Percentiles rank a stretch among this genome's conserved stretches.
phyloP scores from a whole-genome alignment of 2,329 filamentous ascomycete genomes.

The Phyllosticta ampelicida region DNA sequence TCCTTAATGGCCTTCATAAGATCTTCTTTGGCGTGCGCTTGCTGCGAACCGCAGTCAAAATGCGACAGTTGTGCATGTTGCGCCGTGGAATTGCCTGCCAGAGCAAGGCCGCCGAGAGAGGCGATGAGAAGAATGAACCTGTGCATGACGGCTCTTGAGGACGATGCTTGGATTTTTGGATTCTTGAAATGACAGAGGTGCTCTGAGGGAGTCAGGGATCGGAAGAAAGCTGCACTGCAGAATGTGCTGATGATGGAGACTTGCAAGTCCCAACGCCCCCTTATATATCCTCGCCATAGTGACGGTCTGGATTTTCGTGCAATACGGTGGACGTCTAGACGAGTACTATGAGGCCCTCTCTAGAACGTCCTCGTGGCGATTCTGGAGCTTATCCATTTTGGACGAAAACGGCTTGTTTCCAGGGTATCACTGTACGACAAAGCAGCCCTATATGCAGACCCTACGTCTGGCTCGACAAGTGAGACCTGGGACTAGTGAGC shows the following conservation, averaged over 20 bases:
- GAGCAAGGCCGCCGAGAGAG: slow-evolving; percentile 18
- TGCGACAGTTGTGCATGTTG: slow-evolving; percentile 17
- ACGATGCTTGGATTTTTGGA: background rate
- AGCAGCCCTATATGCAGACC: slow-evolving; percentile 2
- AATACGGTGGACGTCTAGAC: slow-evolving; percentile 1
- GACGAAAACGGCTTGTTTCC: slow-evolving; percentile 8
- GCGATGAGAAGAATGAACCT: slow-evolving; percentile 24
- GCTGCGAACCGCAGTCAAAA: slow-evolving; percentile 35
- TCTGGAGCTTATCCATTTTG: slow-evolving; percentile 8
- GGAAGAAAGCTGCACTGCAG: slow-evolving; percentile 2
- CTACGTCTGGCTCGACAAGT: background rate
- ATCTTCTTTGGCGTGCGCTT: slow-evolving; percentile 25
- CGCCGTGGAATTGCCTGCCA: slow-evolving; percentile 11
- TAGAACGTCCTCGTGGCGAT: slow-evolving; percentile 10
- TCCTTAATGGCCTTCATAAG: slow-evolving; percentile 28
- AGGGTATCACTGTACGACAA: slow-evolving; percentile 6
- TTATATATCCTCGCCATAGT: slow-evolving; percentile 20
- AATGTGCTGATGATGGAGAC: slow-evolving; percentile 1
- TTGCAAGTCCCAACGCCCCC: slow-evolving; percentile 12
- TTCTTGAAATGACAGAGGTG: slow-evolving; percentile 7
- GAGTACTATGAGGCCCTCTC: background rate
- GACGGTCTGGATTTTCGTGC: slow-evolving; percentile 21
- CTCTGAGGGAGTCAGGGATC: background rate
- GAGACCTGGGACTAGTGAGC: slow-evolving; percentile 2
- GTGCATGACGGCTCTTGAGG: slow-evolving; percentile 15